phyloP scores from a whole-genome alignment of 2,329 filamentous ascomycete genomes.

The Neocucurbitaria cava region DNA sequence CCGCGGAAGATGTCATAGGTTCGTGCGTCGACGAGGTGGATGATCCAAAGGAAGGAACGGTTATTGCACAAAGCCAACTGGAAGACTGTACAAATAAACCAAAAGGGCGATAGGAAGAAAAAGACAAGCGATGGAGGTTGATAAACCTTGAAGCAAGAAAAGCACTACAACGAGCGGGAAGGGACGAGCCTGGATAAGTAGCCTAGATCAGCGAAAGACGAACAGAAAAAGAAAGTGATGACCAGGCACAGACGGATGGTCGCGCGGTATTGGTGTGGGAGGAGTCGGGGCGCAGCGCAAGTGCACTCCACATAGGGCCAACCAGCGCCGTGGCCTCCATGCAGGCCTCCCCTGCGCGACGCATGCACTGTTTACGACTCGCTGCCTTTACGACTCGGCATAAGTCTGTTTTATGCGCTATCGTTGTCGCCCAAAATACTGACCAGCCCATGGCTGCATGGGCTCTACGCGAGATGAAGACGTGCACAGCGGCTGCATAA shows the following conservation, averaged over 20 bases:
- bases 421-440: constrained; percentile 39
- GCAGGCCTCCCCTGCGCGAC: constrained; percentile 39
- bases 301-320: constrained; percentile 40
- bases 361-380: constrained; percentile 35
- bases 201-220: constrained; percentile 49
- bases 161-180: constrained; percentile 43
- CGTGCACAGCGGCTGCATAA: constrained; percentile 38
- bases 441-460: constrained; percentile 38
- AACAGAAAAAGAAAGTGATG: constrained; percentile 53
- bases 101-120: constrained; percentile 44
- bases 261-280: constrained; percentile 48
- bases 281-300: constrained; percentile 46
- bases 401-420: constrained; percentile 34
- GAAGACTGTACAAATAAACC: constrained; percentile 42
- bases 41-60: constrained; percentile 50
- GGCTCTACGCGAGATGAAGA: constrained; percentile 46
- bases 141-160: constrained; percentile 51
- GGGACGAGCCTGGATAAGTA: constrained; percentile 50
- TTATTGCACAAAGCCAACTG: constrained; percentile 39
- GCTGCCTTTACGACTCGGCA: background rate
- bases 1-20: constrained; percentile 40
- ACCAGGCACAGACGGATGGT: constrained; percentile 47
- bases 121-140: constrained; percentile 50
- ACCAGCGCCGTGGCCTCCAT: constrained; percentile 31
- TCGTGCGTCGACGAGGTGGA: constrained; percentile 33